Conservation (phyloP, 2,329 filamentous ascomycete genomes). For the Aureobasidium sp. region DNA sequence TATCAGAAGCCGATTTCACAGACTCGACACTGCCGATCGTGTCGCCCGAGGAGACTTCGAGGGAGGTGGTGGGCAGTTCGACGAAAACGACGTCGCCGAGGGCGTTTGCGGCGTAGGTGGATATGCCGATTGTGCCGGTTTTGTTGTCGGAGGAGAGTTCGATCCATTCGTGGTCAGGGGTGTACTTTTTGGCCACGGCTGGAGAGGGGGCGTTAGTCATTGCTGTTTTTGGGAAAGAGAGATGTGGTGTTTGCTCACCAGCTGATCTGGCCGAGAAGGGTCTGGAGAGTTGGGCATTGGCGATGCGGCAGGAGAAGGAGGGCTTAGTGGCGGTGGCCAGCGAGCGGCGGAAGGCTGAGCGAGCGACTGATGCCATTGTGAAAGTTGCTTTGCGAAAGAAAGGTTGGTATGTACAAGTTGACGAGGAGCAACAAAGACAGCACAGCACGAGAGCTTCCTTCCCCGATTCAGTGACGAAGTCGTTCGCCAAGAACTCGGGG, state of each 20-base stretch:
- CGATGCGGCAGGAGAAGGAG: neutral
- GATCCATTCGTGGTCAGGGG: constrained; percentile 97
- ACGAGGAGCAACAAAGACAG: neutral
- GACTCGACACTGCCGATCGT: constrained; percentile 92
- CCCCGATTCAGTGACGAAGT: neutral
- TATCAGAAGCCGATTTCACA: constrained; percentile 96
- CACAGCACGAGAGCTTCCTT: neutral
- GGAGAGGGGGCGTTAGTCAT: neutral
- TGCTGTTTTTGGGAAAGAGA: neutral
- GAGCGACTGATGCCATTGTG: constrained; percentile 14
- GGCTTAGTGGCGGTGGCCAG: constrained; percentile 7
- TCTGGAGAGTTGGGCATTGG: constrained; percentile 1
- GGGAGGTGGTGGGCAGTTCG: constrained; percentile 69
- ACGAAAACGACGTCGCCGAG: constrained; percentile 97
- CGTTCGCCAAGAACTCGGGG: neutral
- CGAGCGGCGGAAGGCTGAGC: constrained; percentile 12
- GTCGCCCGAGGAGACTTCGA: constrained; percentile 66
- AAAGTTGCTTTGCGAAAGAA: neutral
- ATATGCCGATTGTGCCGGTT: constrained; percentile 67
- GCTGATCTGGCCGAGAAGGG: constrained; percentile 9
- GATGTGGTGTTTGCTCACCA: neutral
- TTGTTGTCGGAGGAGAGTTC: constrained; percentile 62
- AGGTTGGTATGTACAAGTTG: neutral
- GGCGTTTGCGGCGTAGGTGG: constrained; percentile 79
- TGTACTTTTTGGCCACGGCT: constrained; percentile 75